phyloP scores from a whole-genome alignment of 75 land plant genomes.

The Pseudotsuga menziesii region DNA sequence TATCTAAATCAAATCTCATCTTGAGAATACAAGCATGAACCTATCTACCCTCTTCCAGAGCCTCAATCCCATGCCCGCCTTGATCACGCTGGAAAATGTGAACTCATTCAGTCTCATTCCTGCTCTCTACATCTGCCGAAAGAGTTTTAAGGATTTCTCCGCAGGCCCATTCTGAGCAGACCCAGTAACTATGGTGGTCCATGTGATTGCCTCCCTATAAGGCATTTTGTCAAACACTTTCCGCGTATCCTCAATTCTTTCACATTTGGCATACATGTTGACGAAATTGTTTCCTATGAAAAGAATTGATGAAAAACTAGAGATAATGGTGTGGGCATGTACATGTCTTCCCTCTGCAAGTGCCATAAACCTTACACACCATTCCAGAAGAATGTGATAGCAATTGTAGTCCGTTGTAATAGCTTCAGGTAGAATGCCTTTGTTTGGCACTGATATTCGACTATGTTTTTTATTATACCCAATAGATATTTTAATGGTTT shows the following conservation, averaged over 20 bases:
- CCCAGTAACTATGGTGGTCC: slow-evolving; percentile 62
- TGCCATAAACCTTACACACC: slow-evolving; percentile 20
- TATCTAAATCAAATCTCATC: slow-evolving; percentile 25
- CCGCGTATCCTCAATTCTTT: slow-evolving; percentile 26
- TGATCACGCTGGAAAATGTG: slow-evolving; percentile 48
- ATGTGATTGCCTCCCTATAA: slow-evolving; percentile 35
- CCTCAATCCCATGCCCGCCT: slow-evolving; percentile 48
- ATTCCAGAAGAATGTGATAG: slow-evolving; percentile 11
- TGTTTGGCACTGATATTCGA: not conserved
- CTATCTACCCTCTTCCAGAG: slow-evolving; percentile 37
- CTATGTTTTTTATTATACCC: not conserved
- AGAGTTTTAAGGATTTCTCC: slow-evolving; percentile 33
- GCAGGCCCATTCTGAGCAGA: slow-evolving; percentile 32
- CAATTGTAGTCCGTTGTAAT: not conserved
- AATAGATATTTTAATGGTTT: not conserved
- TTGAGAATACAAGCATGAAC: slow-evolving; percentile 50
- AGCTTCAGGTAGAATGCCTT: not conserved
- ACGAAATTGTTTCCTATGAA: slow-evolving; percentile 48
- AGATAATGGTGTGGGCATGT: slow-evolving; percentile 29
- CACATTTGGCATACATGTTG: slow-evolving; percentile 55
- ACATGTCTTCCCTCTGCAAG: slow-evolving; percentile 22
- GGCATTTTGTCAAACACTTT: slow-evolving; percentile 46
- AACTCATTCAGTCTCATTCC: slow-evolving; percentile 29
- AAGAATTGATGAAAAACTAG: slow-evolving; percentile 21
- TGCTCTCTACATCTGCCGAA: slow-evolving; percentile 36